Evolutionary conservation across 257 asterid species (phyloP).

Genomic region (Dorcoceras hygrometricum): DNA sequence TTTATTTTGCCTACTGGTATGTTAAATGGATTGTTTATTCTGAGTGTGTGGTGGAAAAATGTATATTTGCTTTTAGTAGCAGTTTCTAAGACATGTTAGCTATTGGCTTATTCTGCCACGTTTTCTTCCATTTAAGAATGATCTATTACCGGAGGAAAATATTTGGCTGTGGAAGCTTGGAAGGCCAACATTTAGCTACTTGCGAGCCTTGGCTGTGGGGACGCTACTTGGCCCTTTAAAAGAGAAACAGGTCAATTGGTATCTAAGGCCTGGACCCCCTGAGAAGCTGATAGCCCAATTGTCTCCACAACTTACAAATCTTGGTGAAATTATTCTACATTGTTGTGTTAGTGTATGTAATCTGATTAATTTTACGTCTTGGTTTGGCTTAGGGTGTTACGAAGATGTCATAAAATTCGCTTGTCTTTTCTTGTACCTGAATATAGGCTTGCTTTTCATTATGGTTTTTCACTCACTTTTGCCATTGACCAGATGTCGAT

Average conservation of each 20-base stretch:
- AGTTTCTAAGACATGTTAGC: constrained; percentile 17
- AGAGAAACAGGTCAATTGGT: constrained; percentile 80
- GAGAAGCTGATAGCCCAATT: constrained; percentile 71
- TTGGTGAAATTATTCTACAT: constrained; percentile 39
- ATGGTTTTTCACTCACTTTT: constrained; percentile 8
- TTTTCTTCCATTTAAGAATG: constrained; percentile 60
- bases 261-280: constrained; percentile 59
- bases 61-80: constrained; percentile 7
- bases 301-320: constrained; percentile 37
- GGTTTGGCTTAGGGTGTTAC: background rate
- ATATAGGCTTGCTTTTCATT: background rate
- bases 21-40: constrained; percentile 30
- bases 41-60: constrained; percentile 13
- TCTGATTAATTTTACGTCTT: constrained; percentile 3
- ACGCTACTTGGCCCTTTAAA: constrained; percentile 48
- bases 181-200: constrained; percentile 64
- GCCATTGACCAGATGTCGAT: constrained; percentile 32
- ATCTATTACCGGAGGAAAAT: constrained; percentile 75
- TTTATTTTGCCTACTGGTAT: constrained; percentile 79
- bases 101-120: constrained; percentile 28
- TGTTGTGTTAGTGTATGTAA: constrained; percentile 67
- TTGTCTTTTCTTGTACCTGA: background rate
- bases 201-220: constrained; percentile 67
- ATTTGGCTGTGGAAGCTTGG: constrained; percentile 88
- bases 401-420: background rate